Conservation (phyloP, 106 monocot species). For the Dendrobium officinale region DNA sequence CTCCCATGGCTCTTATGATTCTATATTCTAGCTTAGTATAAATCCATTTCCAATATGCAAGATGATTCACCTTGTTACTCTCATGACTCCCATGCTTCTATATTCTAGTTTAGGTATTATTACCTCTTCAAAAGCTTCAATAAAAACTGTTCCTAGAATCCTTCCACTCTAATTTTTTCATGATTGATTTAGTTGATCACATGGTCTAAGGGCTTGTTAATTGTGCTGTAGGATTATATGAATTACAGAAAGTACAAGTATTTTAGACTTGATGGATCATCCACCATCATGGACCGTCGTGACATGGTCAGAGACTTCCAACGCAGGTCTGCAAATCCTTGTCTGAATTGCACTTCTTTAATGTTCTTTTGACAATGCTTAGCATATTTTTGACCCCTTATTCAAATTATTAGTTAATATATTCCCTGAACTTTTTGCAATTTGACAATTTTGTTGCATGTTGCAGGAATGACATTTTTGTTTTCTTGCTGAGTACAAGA, state of each 20-base stretch:
- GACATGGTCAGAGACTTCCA: constrained; percentile 99
- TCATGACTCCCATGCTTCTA: background rate
- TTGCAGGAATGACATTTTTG: constrained; percentile 92
- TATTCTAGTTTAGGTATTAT: background rate
- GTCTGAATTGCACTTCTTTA: background rate
- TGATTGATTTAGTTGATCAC: background rate
- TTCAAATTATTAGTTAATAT: background rate
- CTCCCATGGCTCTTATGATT: background rate
- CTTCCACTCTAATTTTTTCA: background rate
- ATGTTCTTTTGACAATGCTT: background rate
- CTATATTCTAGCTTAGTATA: constrained; percentile 3
- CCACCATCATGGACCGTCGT: constrained; percentile 74
- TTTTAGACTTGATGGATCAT: constrained; percentile 95
- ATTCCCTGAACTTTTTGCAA: background rate
- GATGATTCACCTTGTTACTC: background rate
- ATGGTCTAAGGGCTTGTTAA: background rate
- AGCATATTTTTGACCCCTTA: background rate
- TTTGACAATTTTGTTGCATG: constrained; percentile 10
- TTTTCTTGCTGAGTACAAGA: constrained; percentile 96
- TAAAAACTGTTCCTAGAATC: background rate
- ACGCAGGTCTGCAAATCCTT: constrained; percentile 35
- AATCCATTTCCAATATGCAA: background rate
- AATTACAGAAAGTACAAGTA: constrained; percentile 97
- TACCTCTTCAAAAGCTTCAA: background rate
- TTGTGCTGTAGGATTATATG: constrained; percentile 88